phyloP scores from a whole-genome alignment of 805 yeast genomes.

The Lipomyces yamanashiensis region DNA sequence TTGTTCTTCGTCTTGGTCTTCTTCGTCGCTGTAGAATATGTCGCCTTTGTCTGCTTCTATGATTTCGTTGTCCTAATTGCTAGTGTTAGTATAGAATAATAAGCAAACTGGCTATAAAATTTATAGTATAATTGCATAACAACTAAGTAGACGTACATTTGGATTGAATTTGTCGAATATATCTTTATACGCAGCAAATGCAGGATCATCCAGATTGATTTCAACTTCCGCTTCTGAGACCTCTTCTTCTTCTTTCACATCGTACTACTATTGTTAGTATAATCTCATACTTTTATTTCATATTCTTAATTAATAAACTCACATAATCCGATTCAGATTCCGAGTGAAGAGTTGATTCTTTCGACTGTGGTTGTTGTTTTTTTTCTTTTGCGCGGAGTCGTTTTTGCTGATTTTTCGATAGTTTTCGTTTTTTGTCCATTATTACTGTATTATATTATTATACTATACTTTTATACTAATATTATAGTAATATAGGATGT shows the following conservation, averaged over 20 bases:
- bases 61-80: constrained; percentile 29
- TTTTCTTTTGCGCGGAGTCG: constrained; percentile 28
- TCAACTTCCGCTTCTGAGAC: constrained; percentile 6
- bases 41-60: constrained; percentile 41
- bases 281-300: too few species aligned
- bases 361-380: constrained; percentile 11
- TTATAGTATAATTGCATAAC: too few species aligned
- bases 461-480: too few species aligned
- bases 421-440: constrained; percentile 15
- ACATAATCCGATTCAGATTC: not conserved
- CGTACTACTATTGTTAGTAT: not conserved
- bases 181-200: constrained; percentile 45
- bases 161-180: constrained; percentile 48
- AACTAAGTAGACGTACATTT: constrained; percentile 27
- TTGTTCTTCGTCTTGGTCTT: constrained; percentile 42
- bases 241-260: not conserved
- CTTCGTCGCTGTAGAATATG: constrained; percentile 46
- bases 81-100: not conserved
- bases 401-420: constrained; percentile 29
- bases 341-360: constrained; percentile 22
- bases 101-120: not conserved
- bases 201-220: constrained; percentile 41
- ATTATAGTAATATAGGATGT: too few species aligned
- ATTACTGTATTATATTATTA: too few species aligned
- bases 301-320: too few species aligned